phyloP scores from a whole-genome alignment of 192 early-diverging fungal species.

The Umbelopsis sp. region DNA sequence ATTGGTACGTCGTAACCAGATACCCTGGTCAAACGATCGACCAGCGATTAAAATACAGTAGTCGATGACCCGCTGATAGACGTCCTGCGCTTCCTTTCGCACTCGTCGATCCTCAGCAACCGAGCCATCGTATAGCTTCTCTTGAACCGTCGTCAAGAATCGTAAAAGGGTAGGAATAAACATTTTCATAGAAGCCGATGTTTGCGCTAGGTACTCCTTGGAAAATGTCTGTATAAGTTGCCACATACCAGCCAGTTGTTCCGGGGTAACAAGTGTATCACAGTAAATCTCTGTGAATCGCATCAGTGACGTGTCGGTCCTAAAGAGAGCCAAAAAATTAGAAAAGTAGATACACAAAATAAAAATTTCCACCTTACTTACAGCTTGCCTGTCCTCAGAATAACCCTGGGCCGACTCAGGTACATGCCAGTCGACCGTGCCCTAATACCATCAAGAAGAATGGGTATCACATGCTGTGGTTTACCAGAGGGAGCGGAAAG shows the following conservation, averaged over 20 bases:
- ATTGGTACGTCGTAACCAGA: slow-evolving; percentile 57
- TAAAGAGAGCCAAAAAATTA: slow-evolving; percentile 16
- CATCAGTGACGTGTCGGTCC: slow-evolving; percentile 65
- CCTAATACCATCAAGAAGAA: slow-evolving; percentile 51
- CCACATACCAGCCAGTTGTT: slow-evolving; percentile 61
- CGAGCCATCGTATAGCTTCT: slow-evolving; percentile 46
- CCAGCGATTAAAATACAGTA: slow-evolving; percentile 77
- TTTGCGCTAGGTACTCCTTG: slow-evolving; percentile 63
- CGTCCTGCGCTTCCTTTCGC: slow-evolving; percentile 59
- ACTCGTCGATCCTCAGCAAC: slow-evolving; percentile 66
- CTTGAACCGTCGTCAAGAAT: slow-evolving; percentile 56
- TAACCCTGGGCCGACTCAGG: slow-evolving; percentile 31
- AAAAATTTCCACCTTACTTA: slow-evolving; percentile 30
- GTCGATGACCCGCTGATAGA: slow-evolving; percentile 65
- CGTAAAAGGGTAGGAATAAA: slow-evolving; percentile 52
- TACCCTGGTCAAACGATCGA: slow-evolving; percentile 72
- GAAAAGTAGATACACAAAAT: no score
- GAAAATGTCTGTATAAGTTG: slow-evolving; percentile 56
- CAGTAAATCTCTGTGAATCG: slow-evolving; percentile 68
- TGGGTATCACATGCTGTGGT: slow-evolving; percentile 34
- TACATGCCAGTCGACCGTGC: slow-evolving; percentile 44
- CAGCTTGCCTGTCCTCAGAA: slow-evolving; percentile 53
- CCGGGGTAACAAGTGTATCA: slow-evolving; percentile 41
- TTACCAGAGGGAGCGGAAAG: slow-evolving; percentile 33
- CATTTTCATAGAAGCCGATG: slow-evolving; percentile 58